These are phyloP conservation scores for Scenedesmus sp. DNA, from an alignment of 163 green algal species.

Conservation along the genomic window DNA sequence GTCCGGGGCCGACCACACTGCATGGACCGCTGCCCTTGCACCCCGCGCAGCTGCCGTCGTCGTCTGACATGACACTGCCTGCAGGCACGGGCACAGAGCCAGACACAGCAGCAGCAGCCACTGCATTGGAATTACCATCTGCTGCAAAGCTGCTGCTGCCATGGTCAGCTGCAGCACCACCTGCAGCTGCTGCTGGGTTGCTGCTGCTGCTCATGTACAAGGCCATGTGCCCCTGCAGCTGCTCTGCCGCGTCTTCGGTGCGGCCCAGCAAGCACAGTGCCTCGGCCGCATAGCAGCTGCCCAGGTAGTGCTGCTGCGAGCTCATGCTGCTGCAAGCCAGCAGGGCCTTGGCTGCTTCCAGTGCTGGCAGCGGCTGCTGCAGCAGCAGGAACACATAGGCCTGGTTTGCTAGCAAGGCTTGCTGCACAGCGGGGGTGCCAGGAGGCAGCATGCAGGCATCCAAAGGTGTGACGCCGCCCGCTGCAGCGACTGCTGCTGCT, in stretches of 20 bases:
- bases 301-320: slow-evolving; percentile 33
- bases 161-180: background rate
- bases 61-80: slow-evolving; percentile 25
- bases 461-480: slow-evolving; percentile 9
- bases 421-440: slow-evolving; percentile 47
- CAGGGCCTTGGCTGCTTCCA: slow-evolving; percentile 49
- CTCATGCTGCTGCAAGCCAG: slow-evolving; percentile 46
- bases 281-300: slow-evolving; percentile 58
- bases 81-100: background rate
- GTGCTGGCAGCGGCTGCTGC: slow-evolving; percentile 41
- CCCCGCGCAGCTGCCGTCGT: slow-evolving; percentile 20
- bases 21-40: background rate
- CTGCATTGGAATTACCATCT: background rate
- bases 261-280: slow-evolving; percentile 57
- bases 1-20: background rate
- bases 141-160: background rate
- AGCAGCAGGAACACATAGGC: slow-evolving; percentile 61
- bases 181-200: background rate
- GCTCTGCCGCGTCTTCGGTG: slow-evolving; percentile 55
- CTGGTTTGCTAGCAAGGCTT: slow-evolving; percentile 60
- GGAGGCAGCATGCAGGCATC: slow-evolving; percentile 33
- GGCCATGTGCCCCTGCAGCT: slow-evolving; percentile 37
- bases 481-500: slow-evolving; percentile 24
- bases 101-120: background rate
- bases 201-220: slow-evolving; percentile 2